These are phyloP conservation scores for Amauroascus niger DNA, from an alignment of 2,329 filamentous ascomycete genomes.

Conservation along the genomic window DNA sequence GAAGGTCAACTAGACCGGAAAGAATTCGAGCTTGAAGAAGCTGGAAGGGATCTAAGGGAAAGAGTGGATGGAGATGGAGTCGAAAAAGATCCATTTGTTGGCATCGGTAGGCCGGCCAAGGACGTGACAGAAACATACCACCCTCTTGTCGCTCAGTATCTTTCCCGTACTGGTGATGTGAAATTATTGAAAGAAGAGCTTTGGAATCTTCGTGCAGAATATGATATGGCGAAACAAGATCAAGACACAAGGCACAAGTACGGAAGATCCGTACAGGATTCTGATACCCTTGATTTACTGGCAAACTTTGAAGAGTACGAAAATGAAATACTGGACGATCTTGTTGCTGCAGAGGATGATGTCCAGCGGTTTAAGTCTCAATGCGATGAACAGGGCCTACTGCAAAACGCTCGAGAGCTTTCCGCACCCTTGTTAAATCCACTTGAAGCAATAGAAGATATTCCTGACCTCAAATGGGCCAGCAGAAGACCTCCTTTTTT, in stretches of 20 bases:
- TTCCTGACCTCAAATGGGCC: conserved; percentile 2
- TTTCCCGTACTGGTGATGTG: conserved; percentile 5
- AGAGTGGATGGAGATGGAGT: background rate
- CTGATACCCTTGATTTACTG: conserved; percentile 19
- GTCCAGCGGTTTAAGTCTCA: conserved; percentile 17
- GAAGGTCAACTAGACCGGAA: conserved; percentile 24
- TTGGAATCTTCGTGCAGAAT: conserved; percentile 9
- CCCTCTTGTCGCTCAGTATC: conserved; percentile 10
- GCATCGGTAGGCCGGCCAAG: background rate
- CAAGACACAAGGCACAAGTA: conserved; percentile 4
- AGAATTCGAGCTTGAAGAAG: conserved; percentile 21
- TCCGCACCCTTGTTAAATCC: background rate
- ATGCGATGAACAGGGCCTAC: conserved; percentile 19
- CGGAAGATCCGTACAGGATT: background rate
- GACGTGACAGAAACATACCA: background rate
- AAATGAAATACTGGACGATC: conserved; percentile 18
- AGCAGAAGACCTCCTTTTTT: conserved; percentile 19
- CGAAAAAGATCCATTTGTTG: background rate
- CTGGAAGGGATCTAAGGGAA: conserved; percentile 17
- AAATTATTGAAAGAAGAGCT: conserved; percentile 7
- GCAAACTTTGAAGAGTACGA: conserved; percentile 20
- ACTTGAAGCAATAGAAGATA: background rate
- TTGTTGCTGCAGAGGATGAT: conserved; percentile 18
- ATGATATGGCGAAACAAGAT: conserved; percentile 4
- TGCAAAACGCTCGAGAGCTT: background rate